Evolutionary conservation across 345 rosid genomes (phyloP).

Genomic region (Populus nigra): DNA sequence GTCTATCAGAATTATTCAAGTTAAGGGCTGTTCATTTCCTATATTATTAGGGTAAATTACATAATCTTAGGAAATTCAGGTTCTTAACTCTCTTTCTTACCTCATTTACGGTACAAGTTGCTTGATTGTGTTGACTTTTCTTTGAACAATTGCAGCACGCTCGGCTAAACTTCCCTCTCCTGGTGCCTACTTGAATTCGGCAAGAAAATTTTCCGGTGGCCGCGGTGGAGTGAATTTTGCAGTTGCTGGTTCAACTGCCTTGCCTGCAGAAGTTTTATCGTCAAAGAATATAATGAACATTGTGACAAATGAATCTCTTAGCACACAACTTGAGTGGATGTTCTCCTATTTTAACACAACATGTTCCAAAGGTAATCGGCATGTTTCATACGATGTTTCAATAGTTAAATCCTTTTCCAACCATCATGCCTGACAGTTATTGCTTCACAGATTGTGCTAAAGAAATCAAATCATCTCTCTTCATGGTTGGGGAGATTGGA

Average conservation of each 20-base stretch:
- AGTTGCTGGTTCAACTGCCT: constrained; percentile 1
- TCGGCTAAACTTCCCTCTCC: constrained; percentile 12
- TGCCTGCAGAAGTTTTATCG: not conserved
- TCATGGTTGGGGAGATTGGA: constrained; percentile 5
- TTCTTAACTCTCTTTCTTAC: no score
- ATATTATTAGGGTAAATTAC: no score
- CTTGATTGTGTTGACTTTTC: no score
- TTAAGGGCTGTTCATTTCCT: no score
- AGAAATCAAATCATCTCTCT: constrained; percentile 1
- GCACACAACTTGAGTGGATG: constrained; percentile 8
- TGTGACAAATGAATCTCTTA: not conserved
- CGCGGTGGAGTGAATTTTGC: constrained; percentile 11
- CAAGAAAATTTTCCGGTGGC: not conserved
- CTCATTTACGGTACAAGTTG: no score
- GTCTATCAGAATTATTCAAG: no score
- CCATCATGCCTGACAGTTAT: no score
- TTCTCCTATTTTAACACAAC: no score
- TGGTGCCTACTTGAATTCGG: not conserved
- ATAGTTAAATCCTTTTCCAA: no score
- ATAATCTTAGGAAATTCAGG: no score
- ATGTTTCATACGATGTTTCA: no score
- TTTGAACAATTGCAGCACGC: not conserved
- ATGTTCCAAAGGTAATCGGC: no score
- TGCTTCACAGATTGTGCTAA: not conserved
- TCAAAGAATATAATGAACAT: not conserved